These are phyloP conservation scores for Schizothecium vesticola DNA, from an alignment of 495 filamentous ascomycete genomes.

Conservation along the genomic window DNA sequence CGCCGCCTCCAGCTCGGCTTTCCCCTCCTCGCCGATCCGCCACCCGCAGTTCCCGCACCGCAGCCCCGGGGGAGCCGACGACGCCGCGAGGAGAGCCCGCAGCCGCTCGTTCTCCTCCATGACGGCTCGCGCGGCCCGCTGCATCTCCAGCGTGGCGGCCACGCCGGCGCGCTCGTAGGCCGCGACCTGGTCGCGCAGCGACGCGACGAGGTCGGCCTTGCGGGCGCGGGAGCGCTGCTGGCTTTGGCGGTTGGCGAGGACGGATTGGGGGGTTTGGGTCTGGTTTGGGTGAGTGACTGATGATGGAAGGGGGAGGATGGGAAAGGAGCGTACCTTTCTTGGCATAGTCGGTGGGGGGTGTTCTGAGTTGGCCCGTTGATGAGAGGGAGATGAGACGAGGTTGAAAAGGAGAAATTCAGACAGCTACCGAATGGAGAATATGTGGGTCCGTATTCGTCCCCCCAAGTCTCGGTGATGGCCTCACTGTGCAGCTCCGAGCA, in stretches of 20 bases:
- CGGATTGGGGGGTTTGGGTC: conserved; percentile 1
- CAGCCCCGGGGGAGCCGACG: conserved; percentile 14
- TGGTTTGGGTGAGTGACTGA: not conserved
- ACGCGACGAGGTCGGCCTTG: conserved; percentile 55
- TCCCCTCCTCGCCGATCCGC: not conserved
- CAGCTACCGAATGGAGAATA: not conserved
- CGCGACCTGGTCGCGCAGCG: conserved; percentile 51
- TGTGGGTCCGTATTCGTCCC: not conserved
- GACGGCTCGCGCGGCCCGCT: conserved; percentile 48
- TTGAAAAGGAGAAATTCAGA: not conserved
- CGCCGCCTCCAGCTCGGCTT: not conserved
- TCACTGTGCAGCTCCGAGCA: not conserved
- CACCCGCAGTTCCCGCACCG: not conserved
- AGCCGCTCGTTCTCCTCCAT: conserved; percentile 47
- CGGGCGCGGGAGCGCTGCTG: conserved; percentile 63
- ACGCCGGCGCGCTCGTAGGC: conserved; percentile 46
- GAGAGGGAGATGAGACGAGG: too few species aligned
- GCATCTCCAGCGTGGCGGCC: conserved; percentile 48
- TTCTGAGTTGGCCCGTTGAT: not conserved
- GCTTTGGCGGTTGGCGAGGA: conserved; percentile 46
- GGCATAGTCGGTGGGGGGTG: not conserved
- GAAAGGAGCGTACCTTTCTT: conserved; percentile 1
- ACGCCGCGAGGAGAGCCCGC: conserved; percentile 36
- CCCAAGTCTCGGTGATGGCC: not conserved
- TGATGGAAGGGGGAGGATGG: not conserved